Base-by-base conservation (phyloP, 805 yeast species). In the Suhomyces kilbournensis region DNA sequence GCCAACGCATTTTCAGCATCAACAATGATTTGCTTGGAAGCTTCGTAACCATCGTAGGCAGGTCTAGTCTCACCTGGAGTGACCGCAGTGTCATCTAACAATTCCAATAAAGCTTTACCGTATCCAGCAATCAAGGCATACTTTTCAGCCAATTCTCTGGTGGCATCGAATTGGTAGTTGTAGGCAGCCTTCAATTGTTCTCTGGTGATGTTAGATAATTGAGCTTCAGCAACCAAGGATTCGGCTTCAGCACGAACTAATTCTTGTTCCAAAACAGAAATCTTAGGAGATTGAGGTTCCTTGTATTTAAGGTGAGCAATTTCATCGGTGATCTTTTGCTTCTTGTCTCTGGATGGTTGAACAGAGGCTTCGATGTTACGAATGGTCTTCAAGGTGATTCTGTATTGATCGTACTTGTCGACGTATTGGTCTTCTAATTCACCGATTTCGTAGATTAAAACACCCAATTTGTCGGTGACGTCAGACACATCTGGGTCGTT, bases 51-150 rank as follows among this genome's bases (percentile, higher is more conserved):
- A 64, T 88, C 96, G 69, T 88, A 88, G 53, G 92, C 87, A 40
- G 92, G 87, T 83, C 94, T 86, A 47, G 93, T 87, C 76, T 88
- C 96, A 78, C 96, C 96, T 54, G 96, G 96, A 54, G 93, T 87
- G 49, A 88, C 93, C 56, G 94, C 88, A 56, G 90, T 75, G 65
- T 88, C 94, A 66, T 88, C 96, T 67, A 89, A 78, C 67, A 89
- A 79, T 74, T 88, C 93, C 66, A 89, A 78, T 53, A 89, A 72
- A 30, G 93, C 94, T 76, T 88, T 88, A 74, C 96, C 96, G 77
- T 89, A 88, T 56, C 94, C 93, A 50, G 96, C 93, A 71, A 90
- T 86, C 64, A 89, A 77, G 51, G 94, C 93, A 60, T 85, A 80
- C 73, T 88, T 89, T 76, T 89, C 96, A 56, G 96, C 85, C 67